Base-by-base conservation (phyloP, 1,139 yeast genomes). In the Lodderomyces theae region DNA sequence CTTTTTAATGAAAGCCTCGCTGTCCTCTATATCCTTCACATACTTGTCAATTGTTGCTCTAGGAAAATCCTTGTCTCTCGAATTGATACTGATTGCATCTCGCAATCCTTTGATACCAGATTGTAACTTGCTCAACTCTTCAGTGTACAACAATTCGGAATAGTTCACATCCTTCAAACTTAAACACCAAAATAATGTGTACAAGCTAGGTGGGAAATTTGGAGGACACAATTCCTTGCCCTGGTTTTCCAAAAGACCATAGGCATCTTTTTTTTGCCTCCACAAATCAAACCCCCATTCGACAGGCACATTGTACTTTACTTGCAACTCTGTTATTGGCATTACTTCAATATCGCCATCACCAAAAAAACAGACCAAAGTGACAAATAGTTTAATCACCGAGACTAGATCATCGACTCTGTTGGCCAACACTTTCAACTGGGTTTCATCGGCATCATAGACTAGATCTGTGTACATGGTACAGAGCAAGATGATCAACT, bases 241-340 rank as follows among this genome's bases (percentile, higher is more conserved):
- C 10, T 31, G 31, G n/a, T 3, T 3, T 13, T 36, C 19, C 6
- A 38, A n/a, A 12, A 11, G 10, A 41, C 53, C 43, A 53, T 51
- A 37, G 17, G 38, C 41, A 2, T 43, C 38, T 9, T 41, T 25
- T 17, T 34, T 42, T 18, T 72, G 69, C 53, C 97, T 74, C 95
- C 96, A 87, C 1, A 88, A 55, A 46, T 84, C 88, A 61, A 85
- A 88, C 0, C 83, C 82, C 87, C 92, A 85, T 26, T 74, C 72
- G 0, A 81, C 68, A 3, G 80, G 72, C 3, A 89, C 72, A 3
- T 74, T 70, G 51, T 72, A 84, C 1, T 69, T 63, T 6, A 57
- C 52, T 7, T 74, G 58, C 34, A 89, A 64, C 4, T 68, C 72
- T 2, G 65, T 59, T 17, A 83, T 58, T 0, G 81, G 59, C 2